Evolutionary conservation across 1,284 basidiomycete species (phyloP), one percentile per base, ranked within the genome.

Genomic region (Sporisorium iseilematis-ciliati): DNA sequence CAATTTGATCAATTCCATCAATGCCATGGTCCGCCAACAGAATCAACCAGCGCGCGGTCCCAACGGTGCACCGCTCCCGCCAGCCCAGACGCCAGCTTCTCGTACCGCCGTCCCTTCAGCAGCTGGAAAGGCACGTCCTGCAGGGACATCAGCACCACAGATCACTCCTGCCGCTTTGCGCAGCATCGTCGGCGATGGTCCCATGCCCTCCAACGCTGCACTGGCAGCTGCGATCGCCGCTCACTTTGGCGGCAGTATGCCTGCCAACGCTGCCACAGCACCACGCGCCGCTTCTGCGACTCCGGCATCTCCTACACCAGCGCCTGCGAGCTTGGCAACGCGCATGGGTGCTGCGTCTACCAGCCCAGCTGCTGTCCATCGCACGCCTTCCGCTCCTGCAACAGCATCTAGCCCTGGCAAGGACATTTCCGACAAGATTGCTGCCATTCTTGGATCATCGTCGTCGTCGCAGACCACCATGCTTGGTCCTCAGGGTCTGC

Each of bases 161-260:
- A 49, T 71, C 50, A 43, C 68, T 25, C 62, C 62, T 7, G 54
- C 73, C 20, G 57, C 60, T 23, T 46, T 75, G 20, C 63, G 63
- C 35, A 75, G 60, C 59, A 75, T 75, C 23, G 67, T 75, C 7
- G 73, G 67, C 38, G 73, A 75, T 45, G 73, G 73, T 0, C 73
- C 73, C 12, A 71, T 75, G 73, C 73, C 73, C 5, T 75, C 73
- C 57, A 75, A 75, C 14, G 73, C 73, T 10, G 66, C 73, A 21
- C 33, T 75, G 43, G 73, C 67, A 11, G 73, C 73, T 35, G 73
- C 73, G 4, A 75, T 75, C 25, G 60, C 59, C 7, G 73, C 73
- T 41, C 73, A 75, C 54, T 75, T 75, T 59, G 73, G 73, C 40
- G 67, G 60, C 45, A 75, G 26, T 40, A 41, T 67, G 18, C 67